These are phyloP conservation scores for Colletotrichum orchidophilum DNA, from an alignment of 2,329 filamentous ascomycete species.

Conservation along the genomic window DNA sequence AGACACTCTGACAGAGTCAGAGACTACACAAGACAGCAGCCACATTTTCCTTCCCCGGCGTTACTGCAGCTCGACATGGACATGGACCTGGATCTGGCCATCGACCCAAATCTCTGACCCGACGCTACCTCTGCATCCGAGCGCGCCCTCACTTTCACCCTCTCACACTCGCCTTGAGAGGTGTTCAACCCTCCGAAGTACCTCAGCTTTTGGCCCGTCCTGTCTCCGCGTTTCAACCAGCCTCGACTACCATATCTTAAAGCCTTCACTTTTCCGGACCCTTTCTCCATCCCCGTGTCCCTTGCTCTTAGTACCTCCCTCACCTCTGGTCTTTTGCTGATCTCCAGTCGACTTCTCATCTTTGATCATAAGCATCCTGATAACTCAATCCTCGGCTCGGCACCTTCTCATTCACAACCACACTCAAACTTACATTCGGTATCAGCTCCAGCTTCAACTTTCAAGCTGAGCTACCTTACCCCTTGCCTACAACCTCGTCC, in stretches of 20 bases:
- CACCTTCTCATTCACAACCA: background rate
- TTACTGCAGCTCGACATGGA: conserved; percentile 23
- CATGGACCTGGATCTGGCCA: conserved; percentile 29
- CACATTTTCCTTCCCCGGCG: conserved; percentile 18
- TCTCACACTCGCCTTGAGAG: background rate
- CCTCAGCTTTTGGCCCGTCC: background rate
- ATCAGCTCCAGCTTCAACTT: background rate
- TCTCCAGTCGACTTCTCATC: conserved; percentile 17
- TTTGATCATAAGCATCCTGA: conserved; percentile 11
- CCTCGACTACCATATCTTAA: conserved; percentile 20
- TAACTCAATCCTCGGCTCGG: conserved; percentile 5
- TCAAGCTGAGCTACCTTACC: background rate
- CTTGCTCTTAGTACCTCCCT: background rate
- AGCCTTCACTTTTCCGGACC: conserved; percentile 27
- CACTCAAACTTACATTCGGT: background rate
- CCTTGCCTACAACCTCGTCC: background rate
- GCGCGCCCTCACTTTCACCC: background rate
- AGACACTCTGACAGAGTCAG: conserved; percentile 9
- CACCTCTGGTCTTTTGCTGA: conserved; percentile 21
- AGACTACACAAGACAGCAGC: conserved; percentile 20
- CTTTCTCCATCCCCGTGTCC: conserved; percentile 8
- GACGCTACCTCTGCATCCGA: conserved; percentile 23
- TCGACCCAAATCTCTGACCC: conserved; percentile 25
- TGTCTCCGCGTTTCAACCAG: conserved; percentile 12
- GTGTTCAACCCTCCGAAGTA: background rate